These are phyloP conservation scores for Ulota crispa DNA, from an alignment of 225 moss, liverwort and hornwort species.

Conservation along the genomic window DNA sequence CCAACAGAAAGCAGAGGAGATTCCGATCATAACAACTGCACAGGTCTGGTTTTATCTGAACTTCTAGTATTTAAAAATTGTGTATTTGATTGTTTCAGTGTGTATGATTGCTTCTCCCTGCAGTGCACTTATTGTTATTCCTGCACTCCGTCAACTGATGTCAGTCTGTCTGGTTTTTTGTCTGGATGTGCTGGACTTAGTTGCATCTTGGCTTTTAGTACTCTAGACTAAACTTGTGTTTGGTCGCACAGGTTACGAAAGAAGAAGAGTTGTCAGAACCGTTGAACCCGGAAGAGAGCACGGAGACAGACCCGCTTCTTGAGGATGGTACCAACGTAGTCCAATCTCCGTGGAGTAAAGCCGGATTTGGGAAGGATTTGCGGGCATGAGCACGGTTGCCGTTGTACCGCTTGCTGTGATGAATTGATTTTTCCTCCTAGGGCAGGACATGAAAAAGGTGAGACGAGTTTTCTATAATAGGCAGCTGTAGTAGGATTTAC, in stretches of 20 bases:
- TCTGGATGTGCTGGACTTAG: background rate
- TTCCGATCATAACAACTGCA: constrained; percentile 30
- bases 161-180: background rate
- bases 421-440: constrained; percentile 17
- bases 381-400: constrained; percentile 32
- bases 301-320: constrained; percentile 41
- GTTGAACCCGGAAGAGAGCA: constrained; percentile 41
- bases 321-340: constrained; percentile 42
- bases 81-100: background rate
- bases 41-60: constrained; percentile 41
- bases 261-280: constrained; percentile 41
- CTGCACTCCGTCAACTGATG: background rate
- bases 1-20: constrained; percentile 60
- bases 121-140: constrained; percentile 2
- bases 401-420: constrained; percentile 20
- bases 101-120: background rate
- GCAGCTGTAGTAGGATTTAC: constrained; percentile 25
- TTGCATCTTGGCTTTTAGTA: background rate
- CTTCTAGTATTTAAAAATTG: background rate
- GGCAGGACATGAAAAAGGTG: constrained; percentile 5
- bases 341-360: constrained; percentile 41
- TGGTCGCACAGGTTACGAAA: constrained; percentile 31
- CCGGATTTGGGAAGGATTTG: constrained; percentile 57
- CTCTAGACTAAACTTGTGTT: background rate
- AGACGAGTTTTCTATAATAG: constrained; percentile 13